Evolutionary conservation across 257 asterid genomes (phyloP), one percentile per base, ranked within the genome.

Genomic region (Scutellaria galericulata): DNA sequence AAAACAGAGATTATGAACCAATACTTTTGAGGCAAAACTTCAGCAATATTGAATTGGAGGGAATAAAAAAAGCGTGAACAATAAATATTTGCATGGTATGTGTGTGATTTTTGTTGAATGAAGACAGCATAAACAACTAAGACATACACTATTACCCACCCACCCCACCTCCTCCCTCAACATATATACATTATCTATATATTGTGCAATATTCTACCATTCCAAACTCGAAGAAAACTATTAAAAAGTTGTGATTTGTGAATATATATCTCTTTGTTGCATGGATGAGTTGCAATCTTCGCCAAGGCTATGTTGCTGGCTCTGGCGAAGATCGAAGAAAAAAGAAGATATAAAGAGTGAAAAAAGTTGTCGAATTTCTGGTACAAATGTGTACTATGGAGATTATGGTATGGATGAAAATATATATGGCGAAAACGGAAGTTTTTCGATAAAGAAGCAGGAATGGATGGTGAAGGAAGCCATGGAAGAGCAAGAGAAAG

Each of bases 371-470:
- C 51, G 18, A 9, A 9, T 68, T 72, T 9, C 71, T 35, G 73
- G 10, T n/a, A 68, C 42, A 7, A 73, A 51, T 70, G 27, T 5
- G 11, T 82, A 82, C 27, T 82, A 75, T 68, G 81, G 86, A 61
- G 86, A 82, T 71, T 82, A 82, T 22, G 86, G 86, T 12, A 42
- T 71, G 68, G 86, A 75, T 1, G 81, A 80, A 1, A 42, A 77
- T 72, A 77, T 80, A 1, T 73, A 63, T 40, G 79, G 55, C 8
- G 79, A 80, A 62, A 67, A 67, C 2, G 80, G 83, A 41, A 55
- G 51, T 46, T 20, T 71, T 3, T 5, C 59, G 13, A 7, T 22
- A 5, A 55, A 41, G 42, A 52, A 24, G 64, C 85, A 69, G 31
- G 74, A 73, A 52, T 77, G 22, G 7, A 3, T 64, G 80, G 12